phyloP scores from a whole-genome alignment of 768 basidiomycete species.

The Russula vinacea region DNA sequence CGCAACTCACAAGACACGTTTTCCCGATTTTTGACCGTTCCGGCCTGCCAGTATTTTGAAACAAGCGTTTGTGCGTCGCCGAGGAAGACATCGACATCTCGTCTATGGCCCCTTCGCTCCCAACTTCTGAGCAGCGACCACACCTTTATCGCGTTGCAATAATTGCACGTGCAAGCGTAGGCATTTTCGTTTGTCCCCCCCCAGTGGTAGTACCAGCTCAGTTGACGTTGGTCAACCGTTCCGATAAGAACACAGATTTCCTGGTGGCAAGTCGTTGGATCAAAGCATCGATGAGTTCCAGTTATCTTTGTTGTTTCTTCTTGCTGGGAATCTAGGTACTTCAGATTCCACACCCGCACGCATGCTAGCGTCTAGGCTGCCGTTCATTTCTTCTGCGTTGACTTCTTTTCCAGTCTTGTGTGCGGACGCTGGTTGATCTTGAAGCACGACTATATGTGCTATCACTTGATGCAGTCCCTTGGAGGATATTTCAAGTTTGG shows the following conservation, averaged over 20 bases:
- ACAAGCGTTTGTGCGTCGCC: not conserved
- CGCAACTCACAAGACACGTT: constrained; percentile 6
- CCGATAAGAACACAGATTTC: not conserved
- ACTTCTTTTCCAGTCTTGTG: not conserved
- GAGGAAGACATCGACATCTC: not conserved
- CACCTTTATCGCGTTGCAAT: not conserved
- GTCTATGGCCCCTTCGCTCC: not conserved
- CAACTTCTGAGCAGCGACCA: not conserved
- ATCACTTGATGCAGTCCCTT: constrained; percentile 16
- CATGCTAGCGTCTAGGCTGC: not conserved
- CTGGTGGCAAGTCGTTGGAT: constrained; percentile 3
- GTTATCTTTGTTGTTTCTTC: not conserved
- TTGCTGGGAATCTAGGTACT: not conserved
- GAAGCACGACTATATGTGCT: constrained; percentile 13
- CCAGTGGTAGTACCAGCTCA: not conserved
- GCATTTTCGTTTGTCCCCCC: not conserved
- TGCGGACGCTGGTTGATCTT: constrained; percentile 1
- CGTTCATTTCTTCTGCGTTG: constrained; percentile 4
- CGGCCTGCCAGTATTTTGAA: constrained; percentile 2
- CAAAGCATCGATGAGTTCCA: not conserved
- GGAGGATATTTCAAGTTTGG: constrained; percentile 3
- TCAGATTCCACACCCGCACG: not conserved
- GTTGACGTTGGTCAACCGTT: not conserved
- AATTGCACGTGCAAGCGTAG: not conserved
- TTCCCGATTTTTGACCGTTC: constrained; percentile 23